Evolutionary conservation across 1,284 basidiomycete species (phyloP).

Genomic region (Tylopilus microsporus): DNA sequence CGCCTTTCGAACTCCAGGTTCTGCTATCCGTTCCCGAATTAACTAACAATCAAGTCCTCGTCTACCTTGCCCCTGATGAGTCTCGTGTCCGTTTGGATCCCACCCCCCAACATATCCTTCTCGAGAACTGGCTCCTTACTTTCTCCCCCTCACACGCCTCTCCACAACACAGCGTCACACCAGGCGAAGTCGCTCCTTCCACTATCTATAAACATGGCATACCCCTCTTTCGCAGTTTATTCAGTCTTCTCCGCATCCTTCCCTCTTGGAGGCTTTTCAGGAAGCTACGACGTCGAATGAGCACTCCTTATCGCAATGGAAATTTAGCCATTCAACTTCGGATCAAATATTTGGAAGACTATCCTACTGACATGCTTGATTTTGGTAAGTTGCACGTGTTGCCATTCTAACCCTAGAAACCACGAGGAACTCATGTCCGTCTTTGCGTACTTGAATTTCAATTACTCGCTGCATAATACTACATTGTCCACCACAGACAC

Average conservation of each 20-base stretch:
- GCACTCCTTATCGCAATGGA: conserved; percentile 39
- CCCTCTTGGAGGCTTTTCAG: conserved; percentile 70
- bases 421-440: conserved; percentile 32
- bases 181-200: conserved; percentile 56
- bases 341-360: conserved; percentile 37
- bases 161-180: conserved; percentile 28
- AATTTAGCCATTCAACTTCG: conserved; percentile 52
- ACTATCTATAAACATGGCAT: conserved; percentile 81
- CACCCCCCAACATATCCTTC: conserved; percentile 59
- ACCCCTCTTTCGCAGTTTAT: conserved; percentile 70
- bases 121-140: conserved; percentile 66
- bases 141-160: conserved; percentile 38
- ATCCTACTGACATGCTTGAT: conserved; percentile 33
- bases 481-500: conserved; percentile 31
- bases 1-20: conserved; percentile 61
- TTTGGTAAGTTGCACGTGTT: conserved; percentile 35
- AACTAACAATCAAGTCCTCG: conserved; percentile 63
- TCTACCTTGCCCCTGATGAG: conserved; percentile 53
- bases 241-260: conserved; percentile 62
- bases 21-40: conserved; percentile 65
- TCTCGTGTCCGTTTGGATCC: conserved; percentile 63
- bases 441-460: conserved; percentile 11
- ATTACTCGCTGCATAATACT: conserved; percentile 7
- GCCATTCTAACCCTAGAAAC: conserved; percentile 19
- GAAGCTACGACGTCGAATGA: conserved; percentile 48